These are phyloP conservation scores for Sporisorium reilianum DNA, from an alignment of 1,284 basidiomycete species.

Conservation along the genomic window DNA sequence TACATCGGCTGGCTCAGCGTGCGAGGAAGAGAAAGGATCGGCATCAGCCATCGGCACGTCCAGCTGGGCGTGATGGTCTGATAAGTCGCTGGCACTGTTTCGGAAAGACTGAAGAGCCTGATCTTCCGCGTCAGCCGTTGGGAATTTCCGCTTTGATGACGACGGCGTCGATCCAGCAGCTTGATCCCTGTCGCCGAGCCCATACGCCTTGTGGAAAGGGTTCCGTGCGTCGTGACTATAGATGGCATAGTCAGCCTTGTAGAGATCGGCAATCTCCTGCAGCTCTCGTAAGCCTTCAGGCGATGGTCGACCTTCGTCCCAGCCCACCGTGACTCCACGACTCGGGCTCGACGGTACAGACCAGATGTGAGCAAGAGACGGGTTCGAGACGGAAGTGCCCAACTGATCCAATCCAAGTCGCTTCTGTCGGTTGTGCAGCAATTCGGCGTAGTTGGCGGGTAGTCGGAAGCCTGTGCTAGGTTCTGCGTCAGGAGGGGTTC, in stretches of 20 bases:
- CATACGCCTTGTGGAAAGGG: not conserved
- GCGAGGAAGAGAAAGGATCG: not conserved
- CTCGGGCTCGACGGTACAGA: not conserved
- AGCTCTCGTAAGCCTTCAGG: conserved; percentile 3
- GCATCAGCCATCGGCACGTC: not conserved
- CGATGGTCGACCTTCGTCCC: conserved; percentile 8
- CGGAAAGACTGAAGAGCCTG: not conserved
- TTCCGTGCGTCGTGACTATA: conserved; percentile 1
- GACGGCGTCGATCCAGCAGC: not conserved
- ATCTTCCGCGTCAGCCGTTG: too few relatives aligned
- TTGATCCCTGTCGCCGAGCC: not conserved
- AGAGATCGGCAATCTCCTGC: conserved; percentile 5
- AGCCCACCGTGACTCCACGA: not conserved
- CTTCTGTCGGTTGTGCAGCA: not conserved
- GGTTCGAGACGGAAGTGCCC: too few relatives aligned
- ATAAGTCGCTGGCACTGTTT: not conserved
- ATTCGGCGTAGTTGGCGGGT: conserved; percentile 16
- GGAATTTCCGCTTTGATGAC: not conserved
- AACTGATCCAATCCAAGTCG: not conserved
- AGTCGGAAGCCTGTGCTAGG: conserved; percentile 7
- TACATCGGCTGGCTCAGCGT: not conserved
- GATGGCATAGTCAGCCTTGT: conserved; percentile 12
- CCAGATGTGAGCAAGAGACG: not conserved
- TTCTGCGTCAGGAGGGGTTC: not conserved
- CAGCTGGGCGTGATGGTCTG: not conserved